Evolutionary conservation across 768 basidiomycete genomes (phyloP).

Genomic region (Xerocomellus dryophilus): DNA sequence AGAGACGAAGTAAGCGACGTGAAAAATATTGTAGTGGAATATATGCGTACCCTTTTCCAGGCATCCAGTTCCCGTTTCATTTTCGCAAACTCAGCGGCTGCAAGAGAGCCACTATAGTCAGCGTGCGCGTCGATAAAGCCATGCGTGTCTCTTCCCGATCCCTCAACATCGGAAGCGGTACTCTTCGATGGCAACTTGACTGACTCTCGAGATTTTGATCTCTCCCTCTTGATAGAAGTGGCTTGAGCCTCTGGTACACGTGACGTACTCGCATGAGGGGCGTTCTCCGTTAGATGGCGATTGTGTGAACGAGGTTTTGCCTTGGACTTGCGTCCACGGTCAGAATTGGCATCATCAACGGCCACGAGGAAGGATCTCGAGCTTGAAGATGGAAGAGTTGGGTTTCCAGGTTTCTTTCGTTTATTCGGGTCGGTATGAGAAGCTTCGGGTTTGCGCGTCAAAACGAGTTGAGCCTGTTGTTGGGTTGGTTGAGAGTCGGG

Average conservation of each 20-base stretch:
- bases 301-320: slow-evolving; percentile 25
- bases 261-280: slow-evolving; percentile 6
- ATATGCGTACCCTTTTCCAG: slow-evolving; percentile 43
- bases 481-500: slow-evolving; percentile 29
- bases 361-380: slow-evolving; percentile 29
- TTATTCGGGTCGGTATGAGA: slow-evolving; percentile 24
- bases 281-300: slow-evolving; percentile 24
- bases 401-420: slow-evolving; percentile 30
- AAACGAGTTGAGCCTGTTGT: slow-evolving; percentile 8
- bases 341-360: slow-evolving; percentile 26
- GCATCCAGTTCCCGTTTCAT: slow-evolving; percentile 56
- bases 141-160: slow-evolving; percentile 24
- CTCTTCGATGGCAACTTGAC: slow-evolving; percentile 22
- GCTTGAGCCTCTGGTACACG: slow-evolving; percentile 5
- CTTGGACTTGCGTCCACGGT: slow-evolving; percentile 34
- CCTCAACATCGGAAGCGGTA: slow-evolving; percentile 27
- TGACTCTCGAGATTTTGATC: slow-evolving; percentile 38
- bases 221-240: slow-evolving; percentile 26
- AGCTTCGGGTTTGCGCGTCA: slow-evolving; percentile 20
- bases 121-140: slow-evolving; percentile 12
- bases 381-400: slow-evolving; percentile 11
- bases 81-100: slow-evolving; percentile 48
- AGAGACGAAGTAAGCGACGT: slow-evolving; percentile 2
- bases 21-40: not conserved
- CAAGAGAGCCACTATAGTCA: slow-evolving; percentile 36